These are phyloP conservation scores for Yarrowia hollandica DNA, from an alignment of 805 yeast species.

Conservation along the genomic window DNA sequence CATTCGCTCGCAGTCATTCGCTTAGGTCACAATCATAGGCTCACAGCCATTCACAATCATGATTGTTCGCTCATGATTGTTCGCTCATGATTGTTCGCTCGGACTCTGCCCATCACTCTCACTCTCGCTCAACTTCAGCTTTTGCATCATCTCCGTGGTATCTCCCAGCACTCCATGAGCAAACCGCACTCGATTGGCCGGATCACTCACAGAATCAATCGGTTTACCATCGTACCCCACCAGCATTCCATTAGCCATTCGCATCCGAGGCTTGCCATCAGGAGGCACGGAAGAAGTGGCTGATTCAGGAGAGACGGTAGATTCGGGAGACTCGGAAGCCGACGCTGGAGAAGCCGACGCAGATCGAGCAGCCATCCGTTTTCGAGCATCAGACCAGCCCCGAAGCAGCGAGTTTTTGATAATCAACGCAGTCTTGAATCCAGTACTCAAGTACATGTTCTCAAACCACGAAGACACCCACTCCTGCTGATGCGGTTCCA, in stretches of 20 bases:
- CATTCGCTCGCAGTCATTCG: too few species aligned
- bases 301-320: neutral
- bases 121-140: constrained; percentile 1
- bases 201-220: neutral
- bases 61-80: too few species aligned
- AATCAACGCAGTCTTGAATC: constrained; percentile 7
- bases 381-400: constrained; percentile 7
- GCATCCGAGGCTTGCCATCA: neutral
- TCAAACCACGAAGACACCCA: constrained; percentile 4
- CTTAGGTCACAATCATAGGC: too few species aligned
- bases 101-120: constrained; percentile 3
- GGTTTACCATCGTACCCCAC: constrained; percentile 11
- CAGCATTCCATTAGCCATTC: neutral
- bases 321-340: neutral
- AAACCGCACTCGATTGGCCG: constrained; percentile 8
- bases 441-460: constrained; percentile 9
- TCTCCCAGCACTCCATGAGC: constrained; percentile 13
- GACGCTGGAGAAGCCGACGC: constrained; percentile 11
- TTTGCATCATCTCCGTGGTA: constrained; percentile 2
- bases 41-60: too few species aligned
- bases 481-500: constrained; percentile 9
- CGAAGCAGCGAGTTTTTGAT: constrained; percentile 16
- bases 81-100: too few species aligned
- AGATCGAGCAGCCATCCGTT: neutral
- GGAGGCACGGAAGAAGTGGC: neutral